phyloP scores from a whole-genome alignment of 1,284 basidiomycete species.

The Moesziomyces sp. region DNA sequence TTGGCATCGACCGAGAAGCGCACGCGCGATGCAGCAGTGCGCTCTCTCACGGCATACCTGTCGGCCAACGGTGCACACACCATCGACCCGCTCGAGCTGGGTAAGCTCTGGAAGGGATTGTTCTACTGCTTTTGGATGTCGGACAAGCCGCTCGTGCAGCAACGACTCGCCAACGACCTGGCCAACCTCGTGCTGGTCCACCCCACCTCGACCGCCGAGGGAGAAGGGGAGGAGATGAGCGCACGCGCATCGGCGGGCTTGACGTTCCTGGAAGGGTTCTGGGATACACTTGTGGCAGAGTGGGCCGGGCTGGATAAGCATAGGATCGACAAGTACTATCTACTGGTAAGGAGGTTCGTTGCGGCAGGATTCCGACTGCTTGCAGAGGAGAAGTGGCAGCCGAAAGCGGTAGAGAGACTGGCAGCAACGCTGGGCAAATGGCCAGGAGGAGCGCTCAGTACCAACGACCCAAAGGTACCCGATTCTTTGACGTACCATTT shows the following conservation, averaged over 20 bases:
- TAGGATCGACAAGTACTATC: constrained; percentile 87
- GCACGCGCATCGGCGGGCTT: constrained; percentile 73
- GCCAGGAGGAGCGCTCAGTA: constrained; percentile 20
- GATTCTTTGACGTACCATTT: constrained; percentile 78
- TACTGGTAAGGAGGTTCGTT: constrained; percentile 88
- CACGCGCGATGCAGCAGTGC: constrained; percentile 82
- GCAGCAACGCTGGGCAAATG: constrained; percentile 21
- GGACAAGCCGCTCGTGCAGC: constrained; percentile 96
- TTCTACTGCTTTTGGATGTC: constrained; percentile 99
- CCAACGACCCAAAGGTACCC: constrained; percentile 77
- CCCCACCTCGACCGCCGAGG: not conserved
- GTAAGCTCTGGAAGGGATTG: constrained; percentile 95
- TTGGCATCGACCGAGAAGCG: constrained; percentile 72
- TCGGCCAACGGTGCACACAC: constrained; percentile 49
- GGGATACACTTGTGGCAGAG: constrained; percentile 86
- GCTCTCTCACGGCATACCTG: constrained; percentile 77
- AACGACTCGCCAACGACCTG: constrained; percentile 85
- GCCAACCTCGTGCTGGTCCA: constrained; percentile 74
- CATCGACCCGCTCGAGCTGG: constrained; percentile 80
- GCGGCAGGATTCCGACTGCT: constrained; percentile 86
- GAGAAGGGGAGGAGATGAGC: not conserved
- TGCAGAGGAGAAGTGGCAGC: constrained; percentile 78
- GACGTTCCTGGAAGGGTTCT: constrained; percentile 86
- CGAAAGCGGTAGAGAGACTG: constrained; percentile 52
- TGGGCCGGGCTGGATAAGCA: constrained; percentile 92